A percentile compares a stretch with the other conserved stretches of the same genome.
Evolutionary conservation across 1,139 yeast genomes (phyloP).

Genomic region (Scheffersomyces lignicola): DNA sequence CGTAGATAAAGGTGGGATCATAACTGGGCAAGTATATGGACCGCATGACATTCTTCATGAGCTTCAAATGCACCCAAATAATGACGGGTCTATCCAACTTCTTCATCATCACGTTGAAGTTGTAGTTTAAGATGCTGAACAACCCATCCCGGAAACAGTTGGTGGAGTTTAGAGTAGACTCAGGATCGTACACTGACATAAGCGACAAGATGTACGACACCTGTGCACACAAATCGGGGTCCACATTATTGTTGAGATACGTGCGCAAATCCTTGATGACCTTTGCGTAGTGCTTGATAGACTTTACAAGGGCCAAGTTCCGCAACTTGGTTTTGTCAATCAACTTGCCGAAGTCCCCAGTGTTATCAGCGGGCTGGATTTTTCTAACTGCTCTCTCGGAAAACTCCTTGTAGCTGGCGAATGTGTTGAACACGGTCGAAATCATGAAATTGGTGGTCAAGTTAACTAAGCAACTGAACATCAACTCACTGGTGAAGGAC

Average conservation of each 20-base stretch:
- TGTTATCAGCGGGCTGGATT: slow-evolving; percentile 1
- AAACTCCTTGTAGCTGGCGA: slow-evolving; percentile 1
- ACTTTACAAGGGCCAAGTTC: slow-evolving; percentile 6
- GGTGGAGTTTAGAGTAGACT: slow-evolving; percentile 40
- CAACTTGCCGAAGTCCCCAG: slow-evolving; percentile 8
- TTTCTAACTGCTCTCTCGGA: not conserved
- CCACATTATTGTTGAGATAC: slow-evolving; percentile 28
- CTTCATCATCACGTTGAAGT: slow-evolving; percentile 21
- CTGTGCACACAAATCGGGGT: slow-evolving; percentile 37
- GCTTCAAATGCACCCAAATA: slow-evolving; percentile 34
- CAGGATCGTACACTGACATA: slow-evolving; percentile 48
- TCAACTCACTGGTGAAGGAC: slow-evolving; percentile 23
- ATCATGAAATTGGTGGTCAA: slow-evolving; percentile 43
- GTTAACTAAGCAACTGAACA: slow-evolving; percentile 42
- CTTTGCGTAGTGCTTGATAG: slow-evolving; percentile 39
- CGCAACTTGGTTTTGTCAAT: slow-evolving; percentile 15
- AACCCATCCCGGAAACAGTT: slow-evolving; percentile 46
- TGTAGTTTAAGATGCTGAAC: slow-evolving; percentile 36
- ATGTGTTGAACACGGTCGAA: slow-evolving; percentile 19
- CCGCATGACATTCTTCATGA: slow-evolving; percentile 39
- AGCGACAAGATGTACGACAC: slow-evolving; percentile 42
- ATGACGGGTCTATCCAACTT: slow-evolving; percentile 19
- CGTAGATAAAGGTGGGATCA: slow-evolving; percentile 32
- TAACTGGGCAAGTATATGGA: slow-evolving; percentile 42
- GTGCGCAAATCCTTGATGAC: slow-evolving; percentile 37